A percentile compares a stretch with the other conserved stretches of the same genome.
Conservation (phyloP, 1,284 basidiomycete genomes). For the Tausonia pullulans region DNA sequence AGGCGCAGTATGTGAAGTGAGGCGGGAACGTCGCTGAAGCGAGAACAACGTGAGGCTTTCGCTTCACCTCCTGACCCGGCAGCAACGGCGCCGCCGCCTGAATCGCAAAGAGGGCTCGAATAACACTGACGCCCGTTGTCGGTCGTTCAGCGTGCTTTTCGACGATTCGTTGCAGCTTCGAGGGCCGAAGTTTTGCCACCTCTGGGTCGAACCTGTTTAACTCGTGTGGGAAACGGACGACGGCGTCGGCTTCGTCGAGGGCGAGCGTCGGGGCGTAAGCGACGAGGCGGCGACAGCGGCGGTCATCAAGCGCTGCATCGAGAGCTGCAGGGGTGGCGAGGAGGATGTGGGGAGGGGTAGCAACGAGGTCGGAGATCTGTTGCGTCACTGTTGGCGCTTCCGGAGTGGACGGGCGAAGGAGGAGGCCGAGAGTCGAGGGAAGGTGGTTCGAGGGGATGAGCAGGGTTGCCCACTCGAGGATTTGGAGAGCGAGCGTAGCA, state of each 20-base stretch:
- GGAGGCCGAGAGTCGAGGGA: conserved; percentile 1
- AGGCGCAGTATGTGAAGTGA: neutral
- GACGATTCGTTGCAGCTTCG: neutral
- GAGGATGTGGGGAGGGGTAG: conserved; percentile 2
- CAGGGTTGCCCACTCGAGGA: conserved; percentile 3
- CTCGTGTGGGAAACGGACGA: neutral
- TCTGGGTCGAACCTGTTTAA: no score
- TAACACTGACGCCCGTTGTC: neutral
- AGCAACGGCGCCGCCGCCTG: neutral
- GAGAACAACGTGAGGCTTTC: neutral
- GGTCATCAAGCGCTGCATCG: neutral
- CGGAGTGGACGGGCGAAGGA: neutral
- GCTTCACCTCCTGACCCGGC: neutral
- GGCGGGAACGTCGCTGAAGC: neutral
- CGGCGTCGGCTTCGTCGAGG: conserved; percentile 4
- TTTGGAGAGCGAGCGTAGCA: conserved; percentile 5
- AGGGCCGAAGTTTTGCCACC: no score
- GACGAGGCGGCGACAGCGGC: neutral
- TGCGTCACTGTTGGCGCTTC: neutral
- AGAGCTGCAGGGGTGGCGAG: neutral
- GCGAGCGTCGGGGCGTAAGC: neutral
- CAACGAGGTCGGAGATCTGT: neutral
- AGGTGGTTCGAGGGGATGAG: neutral
- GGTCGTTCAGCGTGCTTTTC: neutral
- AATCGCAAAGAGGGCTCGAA: neutral